Evolutionary conservation across 164 flowering plant species (phyloP), one percentile per base, ranked within the genome.

Genomic region (Chimonanthus praecox): DNA sequence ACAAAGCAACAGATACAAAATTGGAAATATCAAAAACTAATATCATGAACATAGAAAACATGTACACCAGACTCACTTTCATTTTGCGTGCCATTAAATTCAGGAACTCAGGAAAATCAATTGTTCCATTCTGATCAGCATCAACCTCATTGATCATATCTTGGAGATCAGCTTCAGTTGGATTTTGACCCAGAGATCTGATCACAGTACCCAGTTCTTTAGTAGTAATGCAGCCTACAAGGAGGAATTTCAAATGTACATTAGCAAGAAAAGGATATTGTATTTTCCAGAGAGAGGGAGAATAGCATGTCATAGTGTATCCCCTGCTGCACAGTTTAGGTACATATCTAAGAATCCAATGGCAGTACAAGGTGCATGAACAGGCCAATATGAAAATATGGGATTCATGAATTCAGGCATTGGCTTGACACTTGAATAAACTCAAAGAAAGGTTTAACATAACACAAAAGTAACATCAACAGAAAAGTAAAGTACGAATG

Each of bases 91-190:
- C 78, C 78, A 75, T 75, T 45, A 75, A 58, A 64, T 75, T 75
- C 49, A 75, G 63, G 49, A 75, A 75, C 51, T 75, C 78, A 0
- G 78, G 78, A 18, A 75, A 75, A 65, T 75, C 78, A 18, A 75
- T 75, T 46, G 78, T 75, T 15, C 78, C 78, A 64, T 75, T 75
- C 21, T 71, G 73, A 71, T 75, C 78, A n/a, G 78, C 78, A 75
- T 75, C 78, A 20, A 75, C 78, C 64, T 75, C 78, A 45, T 75
- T 75, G 68, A 75, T 75, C 78, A 75, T 75, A 71, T 75, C 78
- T 45, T 70, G 73, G 2, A 75, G 78, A 54, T 75, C 78, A 6
- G 78, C 78, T 47, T 75, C 78, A 18, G 78, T 75, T 10, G 78
- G 78, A 46, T 75, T 75, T 71, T 75, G 78, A n/a, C 78, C 78